Base-by-base conservation (phyloP, 495 filamentous ascomycete genomes). In the Cladorrhinum samala region DNA sequence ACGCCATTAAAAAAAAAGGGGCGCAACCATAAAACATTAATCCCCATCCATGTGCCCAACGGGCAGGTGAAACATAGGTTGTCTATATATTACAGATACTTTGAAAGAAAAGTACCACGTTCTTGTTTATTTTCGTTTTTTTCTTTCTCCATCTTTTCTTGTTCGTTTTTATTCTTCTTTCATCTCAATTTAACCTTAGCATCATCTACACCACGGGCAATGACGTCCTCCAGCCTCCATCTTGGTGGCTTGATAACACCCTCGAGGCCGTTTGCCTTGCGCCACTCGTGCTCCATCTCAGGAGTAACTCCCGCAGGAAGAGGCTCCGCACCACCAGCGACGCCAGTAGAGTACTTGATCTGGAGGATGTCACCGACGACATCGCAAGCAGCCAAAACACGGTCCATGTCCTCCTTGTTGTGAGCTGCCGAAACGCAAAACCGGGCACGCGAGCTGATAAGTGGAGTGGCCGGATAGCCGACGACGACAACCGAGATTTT, bases 401-500 rank as follows among this genome's bases (percentile, higher is more conserved):
- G 85, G 69, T 98, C 94, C 56, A 98, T 78, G 67, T 98, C 93
- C 50, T 97, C 93, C 73, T 98, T 98, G 62, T 90, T 98, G 73
- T 98, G 93, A 3, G 93, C 88, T 13, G 93, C 87, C 9, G 89
- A 95, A 21, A 98, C 84, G 71, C 93, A 98, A 76, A 98, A 95
- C 42, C 93, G 83, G 39, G 91, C 93, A 36, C 93, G 84, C 5
- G 94, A 96, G 44, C 86, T 91, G 52, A 96, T 90, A 49, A 98
- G 79, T 3, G 93, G 93, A n/a, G 93, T 98, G 16, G 93, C 93
- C 1, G 93, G 93, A 63, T 98, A 98, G 43, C 93, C 94, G 54
- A 98, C 93, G 36, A 98, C 86, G 42, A 98, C 93, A 42, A 97
- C 90, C n/a, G 92, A 92, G 55, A 98, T 97, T 71, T 95, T 96